Percentiles rank a stretch among this genome's conserved stretches.
Conservation (phyloP, 805 yeast genomes). For the Starmerella stellata region DNA sequence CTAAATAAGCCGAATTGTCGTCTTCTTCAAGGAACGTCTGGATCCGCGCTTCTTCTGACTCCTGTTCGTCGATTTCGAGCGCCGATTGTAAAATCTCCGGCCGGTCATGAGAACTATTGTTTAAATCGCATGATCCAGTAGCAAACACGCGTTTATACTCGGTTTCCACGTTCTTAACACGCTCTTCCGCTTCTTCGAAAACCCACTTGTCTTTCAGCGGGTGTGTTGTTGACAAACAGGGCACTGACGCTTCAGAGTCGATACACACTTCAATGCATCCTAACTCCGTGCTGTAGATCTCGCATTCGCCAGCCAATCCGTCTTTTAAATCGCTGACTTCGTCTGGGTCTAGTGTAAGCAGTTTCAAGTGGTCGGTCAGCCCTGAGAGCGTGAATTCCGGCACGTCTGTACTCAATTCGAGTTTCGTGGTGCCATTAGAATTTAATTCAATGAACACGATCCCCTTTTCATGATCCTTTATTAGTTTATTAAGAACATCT, state of each 20-base stretch:
- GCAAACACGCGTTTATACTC: neutral
- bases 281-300: neutral
- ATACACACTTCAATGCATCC: neutral
- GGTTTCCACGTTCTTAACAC: neutral
- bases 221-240: conserved; percentile 1
- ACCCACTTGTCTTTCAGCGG: neutral
- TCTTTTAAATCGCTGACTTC: neutral
- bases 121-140: neutral
- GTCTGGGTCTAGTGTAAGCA: neutral
- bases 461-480: neutral
- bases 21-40: neutral
- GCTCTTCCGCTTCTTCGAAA: neutral
- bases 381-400: conserved; percentile 1
- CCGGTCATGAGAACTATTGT: neutral
- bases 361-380: conserved; percentile 1
- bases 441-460: neutral
- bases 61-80: neutral
- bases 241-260: conserved; percentile 2
- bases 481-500: neutral
- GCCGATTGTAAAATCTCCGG: neutral
- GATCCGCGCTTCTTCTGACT: neutral
- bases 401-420: neutral
- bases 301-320: neutral
- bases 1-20: neutral
- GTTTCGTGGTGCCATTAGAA: neutral